phyloP scores from a whole-genome alignment of 352 stramenopile species.

The Elongisporangium undulatum region DNA sequence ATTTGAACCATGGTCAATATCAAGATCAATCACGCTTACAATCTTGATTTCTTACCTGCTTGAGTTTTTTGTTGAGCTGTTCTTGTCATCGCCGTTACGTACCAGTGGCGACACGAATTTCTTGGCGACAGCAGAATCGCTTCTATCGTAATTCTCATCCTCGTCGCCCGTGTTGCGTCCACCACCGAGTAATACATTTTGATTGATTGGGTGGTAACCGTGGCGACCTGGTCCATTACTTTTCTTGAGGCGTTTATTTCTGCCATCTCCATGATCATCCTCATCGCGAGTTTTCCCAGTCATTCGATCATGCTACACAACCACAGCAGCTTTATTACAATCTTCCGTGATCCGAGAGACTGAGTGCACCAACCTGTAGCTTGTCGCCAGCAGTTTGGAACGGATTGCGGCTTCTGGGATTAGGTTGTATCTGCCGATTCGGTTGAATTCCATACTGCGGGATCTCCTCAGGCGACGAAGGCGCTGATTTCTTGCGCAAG shows the following conservation, averaged over 20 bases:
- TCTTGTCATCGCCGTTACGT: slow-evolving; percentile 22
- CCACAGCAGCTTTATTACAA: not conserved
- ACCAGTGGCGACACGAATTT: slow-evolving; percentile 67
- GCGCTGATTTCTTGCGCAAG: slow-evolving; percentile 24
- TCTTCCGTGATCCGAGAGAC: not conserved
- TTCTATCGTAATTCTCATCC: slow-evolving; percentile 12
- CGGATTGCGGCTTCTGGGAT: slow-evolving; percentile 22
- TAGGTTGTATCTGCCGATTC: slow-evolving; percentile 12
- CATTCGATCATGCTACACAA: slow-evolving; percentile 30
- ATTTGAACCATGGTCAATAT: slow-evolving; percentile 1
- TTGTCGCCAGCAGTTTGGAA: slow-evolving; percentile 72
- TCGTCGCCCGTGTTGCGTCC: slow-evolving; percentile 18
- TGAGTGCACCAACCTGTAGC: slow-evolving; percentile 34
- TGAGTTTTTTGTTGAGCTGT: slow-evolving; percentile 3
- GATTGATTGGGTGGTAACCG: slow-evolving; percentile 74
- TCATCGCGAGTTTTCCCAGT: slow-evolving; percentile 34
- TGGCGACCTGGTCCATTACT: slow-evolving; percentile 25
- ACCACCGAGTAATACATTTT: slow-evolving; percentile 56
- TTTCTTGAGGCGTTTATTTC: slow-evolving; percentile 11
- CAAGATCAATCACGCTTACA: not conserved
- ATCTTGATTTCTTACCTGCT: slow-evolving; percentile 11
- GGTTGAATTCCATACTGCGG: slow-evolving; percentile 7
- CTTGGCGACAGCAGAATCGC: slow-evolving; percentile 44
- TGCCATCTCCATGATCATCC: slow-evolving; percentile 23
- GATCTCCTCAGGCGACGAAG: slow-evolving; percentile 15